A percentile compares a stretch with the other conserved stretches of the same genome.
These are phyloP conservation scores for Arxiozyma telluris DNA, from an alignment of 1,139 yeast species.

Conservation along the genomic window DNA sequence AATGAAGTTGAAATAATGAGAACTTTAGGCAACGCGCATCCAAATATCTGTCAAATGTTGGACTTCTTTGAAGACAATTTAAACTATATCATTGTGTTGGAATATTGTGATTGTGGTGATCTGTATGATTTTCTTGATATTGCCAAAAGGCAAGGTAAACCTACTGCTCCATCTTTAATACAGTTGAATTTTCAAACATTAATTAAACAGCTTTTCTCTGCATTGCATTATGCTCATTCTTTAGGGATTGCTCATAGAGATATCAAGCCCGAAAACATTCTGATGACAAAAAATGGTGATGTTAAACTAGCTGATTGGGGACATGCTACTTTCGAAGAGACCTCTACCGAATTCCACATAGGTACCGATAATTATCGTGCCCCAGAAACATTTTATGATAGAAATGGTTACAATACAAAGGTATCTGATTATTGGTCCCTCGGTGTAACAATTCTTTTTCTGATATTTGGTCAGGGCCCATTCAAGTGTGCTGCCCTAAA, in stretches of 20 bases:
- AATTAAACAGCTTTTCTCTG: slow-evolving; percentile 61
- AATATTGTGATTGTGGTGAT: slow-evolving; percentile 82
- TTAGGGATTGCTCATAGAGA: slow-evolving; percentile 74
- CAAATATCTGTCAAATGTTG: slow-evolving; percentile 49
- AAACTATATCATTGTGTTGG: slow-evolving; percentile 54
- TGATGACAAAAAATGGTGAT: slow-evolving; percentile 57
- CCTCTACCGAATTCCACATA: slow-evolving; percentile 66
- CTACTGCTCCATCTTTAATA: slow-evolving; percentile 37
- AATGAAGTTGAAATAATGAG: slow-evolving; percentile 23
- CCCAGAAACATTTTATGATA: slow-evolving; percentile 55
- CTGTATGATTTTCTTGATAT: slow-evolving; percentile 58
- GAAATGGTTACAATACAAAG: slow-evolving; percentile 38
- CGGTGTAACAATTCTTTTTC: slow-evolving; percentile 72
- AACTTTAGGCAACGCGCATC: slow-evolving; percentile 19
- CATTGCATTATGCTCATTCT: slow-evolving; percentile 63
- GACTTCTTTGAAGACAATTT: slow-evolving; percentile 58
- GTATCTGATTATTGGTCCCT: slow-evolving; percentile 86
- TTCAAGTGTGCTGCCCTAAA: slow-evolving; percentile 33
- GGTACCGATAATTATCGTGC: slow-evolving; percentile 96
- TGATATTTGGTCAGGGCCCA: slow-evolving; percentile 81
- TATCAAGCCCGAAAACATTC: slow-evolving; percentile 77
- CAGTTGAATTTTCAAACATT: slow-evolving; percentile 36
- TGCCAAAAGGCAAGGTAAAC: slow-evolving; percentile 15
- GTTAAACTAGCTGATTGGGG: slow-evolving; percentile 87
- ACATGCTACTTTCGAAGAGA: slow-evolving; percentile 54